Conservation (phyloP, 1,284 basidiomycete genomes). For the Ceratobasidium sp. region DNA sequence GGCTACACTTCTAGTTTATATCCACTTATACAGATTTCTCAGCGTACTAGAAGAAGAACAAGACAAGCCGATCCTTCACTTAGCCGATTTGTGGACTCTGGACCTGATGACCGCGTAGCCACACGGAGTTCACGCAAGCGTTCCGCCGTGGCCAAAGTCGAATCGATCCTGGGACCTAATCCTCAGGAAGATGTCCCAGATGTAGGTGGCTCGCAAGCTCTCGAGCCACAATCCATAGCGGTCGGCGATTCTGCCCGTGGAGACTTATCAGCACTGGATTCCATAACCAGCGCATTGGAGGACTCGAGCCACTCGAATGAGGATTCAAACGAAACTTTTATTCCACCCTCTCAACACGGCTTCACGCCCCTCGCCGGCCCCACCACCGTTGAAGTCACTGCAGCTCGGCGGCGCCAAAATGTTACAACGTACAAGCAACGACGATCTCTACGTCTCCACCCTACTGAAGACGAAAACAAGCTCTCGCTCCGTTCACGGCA, state of each 20-base stretch:
- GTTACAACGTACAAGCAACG: slow-evolving; percentile 26
- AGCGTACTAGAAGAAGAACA: slow-evolving; percentile 19
- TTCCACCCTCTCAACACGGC: background rate
- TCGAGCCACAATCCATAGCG: background rate
- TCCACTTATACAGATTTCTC: background rate
- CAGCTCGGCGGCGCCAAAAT: slow-evolving; percentile 20
- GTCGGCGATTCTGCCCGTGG: slow-evolving; percentile 11
- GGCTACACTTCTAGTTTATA: background rate
- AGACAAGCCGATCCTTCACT: slow-evolving; percentile 2
- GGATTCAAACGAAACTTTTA: background rate
- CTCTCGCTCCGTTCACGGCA: slow-evolving; percentile 2
- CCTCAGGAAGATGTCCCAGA: background rate
- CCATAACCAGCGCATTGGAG: slow-evolving; percentile 6
- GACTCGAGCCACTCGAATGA: background rate
- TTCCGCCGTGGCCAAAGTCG: background rate
- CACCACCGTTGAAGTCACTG: slow-evolving; percentile 1
- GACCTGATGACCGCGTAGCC: slow-evolving; percentile 1
- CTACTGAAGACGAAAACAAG: slow-evolving; percentile 8
- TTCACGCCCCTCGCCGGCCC: slow-evolving; percentile 11
- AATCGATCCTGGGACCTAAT: background rate
- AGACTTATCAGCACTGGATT: background rate
- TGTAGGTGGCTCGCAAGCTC: background rate
- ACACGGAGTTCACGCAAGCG: slow-evolving; percentile 6
- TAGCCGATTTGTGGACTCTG: slow-evolving; percentile 14
- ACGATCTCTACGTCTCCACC: slow-evolving; percentile 15